These are phyloP conservation scores for Zarea fungicola DNA, from an alignment of 2,329 filamentous ascomycete genomes.

Conservation along the genomic window DNA sequence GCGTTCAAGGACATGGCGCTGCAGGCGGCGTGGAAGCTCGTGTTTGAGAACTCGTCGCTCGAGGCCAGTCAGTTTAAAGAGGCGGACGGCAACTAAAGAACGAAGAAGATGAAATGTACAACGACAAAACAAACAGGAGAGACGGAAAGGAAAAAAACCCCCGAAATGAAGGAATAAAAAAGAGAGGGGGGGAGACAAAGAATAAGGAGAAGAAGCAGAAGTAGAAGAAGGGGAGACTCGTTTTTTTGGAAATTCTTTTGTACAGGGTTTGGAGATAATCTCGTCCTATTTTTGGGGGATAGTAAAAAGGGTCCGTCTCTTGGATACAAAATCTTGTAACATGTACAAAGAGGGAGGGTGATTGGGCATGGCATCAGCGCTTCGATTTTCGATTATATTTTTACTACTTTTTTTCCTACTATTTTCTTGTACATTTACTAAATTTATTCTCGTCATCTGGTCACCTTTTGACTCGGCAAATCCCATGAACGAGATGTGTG, in stretches of 20 bases:
- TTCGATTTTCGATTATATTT: background rate
- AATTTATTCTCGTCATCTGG: background rate
- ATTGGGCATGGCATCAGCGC: background rate
- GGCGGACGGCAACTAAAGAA: background rate
- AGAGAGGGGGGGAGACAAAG: no score
- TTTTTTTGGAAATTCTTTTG: background rate
- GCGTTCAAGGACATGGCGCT: constrained; percentile 11
- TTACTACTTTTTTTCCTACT: background rate
- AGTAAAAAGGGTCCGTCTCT: no score
- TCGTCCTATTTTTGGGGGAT: no score
- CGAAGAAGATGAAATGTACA: background rate
- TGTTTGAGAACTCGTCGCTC: background rate
- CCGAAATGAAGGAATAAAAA: no score
- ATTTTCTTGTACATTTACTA: background rate
- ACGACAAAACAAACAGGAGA: background rate
- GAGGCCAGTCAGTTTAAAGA: constrained; percentile 4
- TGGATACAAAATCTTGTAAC: no score
- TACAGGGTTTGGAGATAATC: no score
- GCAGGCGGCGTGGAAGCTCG: constrained; percentile 3
- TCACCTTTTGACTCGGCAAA: background rate
- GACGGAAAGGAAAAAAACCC: no score
- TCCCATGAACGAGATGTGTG: no score
- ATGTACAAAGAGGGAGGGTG: no score
- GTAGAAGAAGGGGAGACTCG: background rate
- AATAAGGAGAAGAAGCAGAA: background rate